Base-by-base conservation (phyloP, 106 monocot species). In the Dendrobium nobile region DNA sequence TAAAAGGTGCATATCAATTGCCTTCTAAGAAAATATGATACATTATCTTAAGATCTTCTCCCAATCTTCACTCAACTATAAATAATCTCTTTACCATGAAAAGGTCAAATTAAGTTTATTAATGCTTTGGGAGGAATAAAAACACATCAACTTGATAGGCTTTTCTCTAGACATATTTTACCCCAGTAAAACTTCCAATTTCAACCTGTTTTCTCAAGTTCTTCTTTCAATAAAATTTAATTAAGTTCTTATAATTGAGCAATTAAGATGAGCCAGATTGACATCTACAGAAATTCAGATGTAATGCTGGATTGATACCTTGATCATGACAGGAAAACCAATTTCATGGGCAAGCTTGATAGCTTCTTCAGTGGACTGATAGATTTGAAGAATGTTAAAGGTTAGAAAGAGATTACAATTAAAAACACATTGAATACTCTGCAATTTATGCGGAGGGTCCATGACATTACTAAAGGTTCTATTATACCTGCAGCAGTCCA, bases 321-420 rank as follows among this genome's bases (percentile, higher is more conserved):
- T 96, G 82, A 96, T 96, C 96, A 96, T 96, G 44, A 96, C 93
- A 56, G 96, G 96, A 79, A 77, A 96, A 75, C 96, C 96, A 80
- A 96, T 93, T 78, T 91, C 86, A 72, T 87, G 6, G 1, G 96
- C 96, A 41, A 96, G 85, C 85, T 77, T 91, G 73, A 91, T 26
- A 81, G 86, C 96, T 87, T 96, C 93, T 78, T 96, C 93, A 75
- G 96, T 96, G 76, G 85, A 85, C 96, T 96, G 85, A 54, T 85
- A 78, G 81, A 64, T 45, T 77, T 43, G 40, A 85, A 81, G 9
- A 45, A 43, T 19, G 13, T 1, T 47, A 7, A 54, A 68, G 27
- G 47, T 40, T 67, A 77, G 41, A 61, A 27, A 47, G n/a, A 13
- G 20, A 59, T 56, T 48, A 28, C 78, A 76, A 77, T 15, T 9